Percentiles rank a stretch among this genome's conserved stretches.
These are phyloP conservation scores for Limonium bicolor DNA, from an alignment of 148 eudicot species.

Conservation along the genomic window DNA sequence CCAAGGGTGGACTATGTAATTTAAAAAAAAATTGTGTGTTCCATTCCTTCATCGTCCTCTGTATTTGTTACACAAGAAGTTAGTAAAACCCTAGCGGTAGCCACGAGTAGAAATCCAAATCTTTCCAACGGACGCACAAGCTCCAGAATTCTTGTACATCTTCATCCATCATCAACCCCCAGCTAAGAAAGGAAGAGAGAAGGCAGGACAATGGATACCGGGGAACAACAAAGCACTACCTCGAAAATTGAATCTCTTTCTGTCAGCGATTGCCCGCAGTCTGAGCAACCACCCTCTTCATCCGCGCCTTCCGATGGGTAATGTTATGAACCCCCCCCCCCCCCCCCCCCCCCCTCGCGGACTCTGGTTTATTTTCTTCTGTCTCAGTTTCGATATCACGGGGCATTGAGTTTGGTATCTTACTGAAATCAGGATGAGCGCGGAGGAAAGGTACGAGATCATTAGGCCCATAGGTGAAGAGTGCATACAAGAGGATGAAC, in stretches of 20 bases:
- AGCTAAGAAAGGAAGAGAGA: no score
- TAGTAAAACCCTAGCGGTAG: no score
- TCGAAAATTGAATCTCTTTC: conserved; percentile 4
- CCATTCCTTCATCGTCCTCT: no score
- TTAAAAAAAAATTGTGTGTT: no score
- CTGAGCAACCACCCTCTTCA: not conserved
- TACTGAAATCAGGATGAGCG: conserved; percentile 11
- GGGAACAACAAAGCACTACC: not conserved
- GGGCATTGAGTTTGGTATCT: not conserved
- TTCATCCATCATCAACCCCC: no score
- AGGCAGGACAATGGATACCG: no score
- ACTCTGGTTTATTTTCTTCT: not conserved
- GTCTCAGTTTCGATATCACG: not conserved
- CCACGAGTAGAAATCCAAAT: no score
- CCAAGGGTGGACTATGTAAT: no score
- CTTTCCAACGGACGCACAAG: no score
- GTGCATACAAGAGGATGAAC: conserved; percentile 29
- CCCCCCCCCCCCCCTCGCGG: not conserved
- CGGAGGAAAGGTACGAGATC: conserved; percentile 15
- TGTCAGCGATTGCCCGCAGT: not conserved
- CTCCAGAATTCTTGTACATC: no score
- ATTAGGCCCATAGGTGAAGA: conserved; percentile 30
- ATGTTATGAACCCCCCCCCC: no score
- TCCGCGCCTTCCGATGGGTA: not conserved
- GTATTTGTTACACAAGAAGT: no score